These are phyloP conservation scores for Priceomyces medius DNA, from an alignment of 805 yeast genomes.

Conservation along the genomic window DNA sequence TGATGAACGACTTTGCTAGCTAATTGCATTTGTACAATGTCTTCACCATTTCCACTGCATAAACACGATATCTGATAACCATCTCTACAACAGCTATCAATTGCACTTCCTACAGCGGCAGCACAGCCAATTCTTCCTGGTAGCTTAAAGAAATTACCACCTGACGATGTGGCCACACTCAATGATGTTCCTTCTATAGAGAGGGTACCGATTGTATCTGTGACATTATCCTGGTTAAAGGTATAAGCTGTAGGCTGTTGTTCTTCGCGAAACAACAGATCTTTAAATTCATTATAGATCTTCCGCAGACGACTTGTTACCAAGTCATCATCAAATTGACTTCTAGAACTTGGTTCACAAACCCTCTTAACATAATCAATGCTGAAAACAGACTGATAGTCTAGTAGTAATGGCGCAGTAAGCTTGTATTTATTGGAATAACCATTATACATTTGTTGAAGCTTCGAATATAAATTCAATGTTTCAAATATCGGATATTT, in stretches of 20 bases:
- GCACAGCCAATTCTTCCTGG: slow-evolving; percentile 57
- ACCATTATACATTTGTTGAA: slow-evolving; percentile 19
- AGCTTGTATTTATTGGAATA: slow-evolving; percentile 24
- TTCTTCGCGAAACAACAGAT: slow-evolving; percentile 1
- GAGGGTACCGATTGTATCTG: slow-evolving; percentile 9
- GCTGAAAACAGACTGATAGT: slow-evolving; percentile 8
- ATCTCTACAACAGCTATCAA: slow-evolving; percentile 21
- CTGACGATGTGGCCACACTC: slow-evolving; percentile 46
- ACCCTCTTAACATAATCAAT: too few relatives aligned
- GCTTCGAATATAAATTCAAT: slow-evolving; percentile 17
- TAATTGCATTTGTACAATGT: slow-evolving; percentile 45
- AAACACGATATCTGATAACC: slow-evolving; percentile 27
- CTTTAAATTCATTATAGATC: slow-evolving; percentile 11
- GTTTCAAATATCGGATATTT: slow-evolving; percentile 33
- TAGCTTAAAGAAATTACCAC: slow-evolving; percentile 51
- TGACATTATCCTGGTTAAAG: slow-evolving; percentile 1
- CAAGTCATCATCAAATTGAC: background rate
- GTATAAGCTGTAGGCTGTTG: background rate
- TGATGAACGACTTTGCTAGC: slow-evolving; percentile 27
- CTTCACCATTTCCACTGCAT: slow-evolving; percentile 61
- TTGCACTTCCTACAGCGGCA: slow-evolving; percentile 47
- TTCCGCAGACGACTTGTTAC: background rate
- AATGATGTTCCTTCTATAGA: slow-evolving; percentile 1
- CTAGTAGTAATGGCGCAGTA: slow-evolving; percentile 33
- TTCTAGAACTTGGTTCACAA: background rate